Percentiles rank a stretch among this genome's conserved stretches.
These are phyloP conservation scores for Penicillium thymicola DNA, from an alignment of 2,329 filamentous ascomycete genomes.

Conservation along the genomic window DNA sequence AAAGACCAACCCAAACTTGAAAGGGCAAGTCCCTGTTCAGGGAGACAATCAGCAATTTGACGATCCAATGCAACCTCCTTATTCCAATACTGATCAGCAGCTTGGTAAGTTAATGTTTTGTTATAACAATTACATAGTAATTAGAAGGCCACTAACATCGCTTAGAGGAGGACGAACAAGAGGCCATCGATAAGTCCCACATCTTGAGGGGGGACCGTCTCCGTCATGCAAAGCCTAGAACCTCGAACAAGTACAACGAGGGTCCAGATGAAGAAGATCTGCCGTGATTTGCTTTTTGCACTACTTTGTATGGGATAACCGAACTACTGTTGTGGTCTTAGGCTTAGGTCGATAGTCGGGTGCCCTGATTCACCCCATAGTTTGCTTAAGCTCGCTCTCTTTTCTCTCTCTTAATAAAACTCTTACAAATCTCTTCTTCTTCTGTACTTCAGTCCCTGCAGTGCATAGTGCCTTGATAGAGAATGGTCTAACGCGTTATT, in stretches of 20 bases:
- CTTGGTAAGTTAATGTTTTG: slow-evolving; percentile 25
- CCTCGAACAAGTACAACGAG: slow-evolving; percentile 21
- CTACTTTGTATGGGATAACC: too few relatives aligned
- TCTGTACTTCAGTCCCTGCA: too few relatives aligned
- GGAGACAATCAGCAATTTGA: slow-evolving; percentile 23
- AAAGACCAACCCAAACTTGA: slow-evolving; percentile 17
- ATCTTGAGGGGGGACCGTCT: slow-evolving; percentile 21
- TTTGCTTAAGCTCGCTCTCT: too few relatives aligned
- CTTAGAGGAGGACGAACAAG: slow-evolving; percentile 19
- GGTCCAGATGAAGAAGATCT: slow-evolving; percentile 25
- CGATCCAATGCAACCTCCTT: slow-evolving; percentile 30
- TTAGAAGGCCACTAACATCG: not conserved
- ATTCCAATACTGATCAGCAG: slow-evolving; percentile 27
- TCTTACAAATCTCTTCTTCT: too few relatives aligned
- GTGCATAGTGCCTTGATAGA: too few relatives aligned
- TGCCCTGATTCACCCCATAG: too few relatives aligned
- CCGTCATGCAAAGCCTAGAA: slow-evolving; percentile 25
- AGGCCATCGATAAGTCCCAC: slow-evolving; percentile 23
- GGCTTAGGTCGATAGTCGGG: too few relatives aligned
- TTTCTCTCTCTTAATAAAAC: too few relatives aligned
- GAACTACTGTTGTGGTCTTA: too few relatives aligned
- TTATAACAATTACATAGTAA: not conserved
- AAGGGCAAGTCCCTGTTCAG: slow-evolving; percentile 24
- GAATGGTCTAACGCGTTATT: too few relatives aligned
- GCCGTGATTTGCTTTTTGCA: not conserved